Conservation (phyloP, 306 rosid species). For the Glycine tomentella region DNA sequence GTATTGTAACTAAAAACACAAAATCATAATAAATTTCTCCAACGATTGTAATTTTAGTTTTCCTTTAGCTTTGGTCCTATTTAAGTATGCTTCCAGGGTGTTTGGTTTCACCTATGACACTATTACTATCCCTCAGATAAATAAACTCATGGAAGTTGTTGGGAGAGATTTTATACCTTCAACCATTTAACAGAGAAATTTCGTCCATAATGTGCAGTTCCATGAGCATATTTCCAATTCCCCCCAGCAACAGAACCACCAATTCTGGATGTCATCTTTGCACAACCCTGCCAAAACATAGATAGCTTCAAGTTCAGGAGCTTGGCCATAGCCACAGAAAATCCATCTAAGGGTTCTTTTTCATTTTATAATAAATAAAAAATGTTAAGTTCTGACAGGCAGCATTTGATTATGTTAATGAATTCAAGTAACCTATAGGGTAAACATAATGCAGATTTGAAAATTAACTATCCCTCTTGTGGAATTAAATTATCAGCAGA, state of each 20-base stretch:
- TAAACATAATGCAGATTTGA: slow-evolving; percentile 31
- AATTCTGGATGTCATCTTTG: slow-evolving; percentile 98
- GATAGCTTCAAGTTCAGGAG: slow-evolving; percentile 37
- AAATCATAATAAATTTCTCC: background rate
- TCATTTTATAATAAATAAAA: slow-evolving; percentile 31
- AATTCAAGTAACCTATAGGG: slow-evolving; percentile 14
- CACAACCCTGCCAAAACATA: slow-evolving; percentile 82
- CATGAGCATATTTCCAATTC: slow-evolving; percentile 99
- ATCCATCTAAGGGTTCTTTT: slow-evolving; percentile 12
- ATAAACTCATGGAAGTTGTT: slow-evolving; percentile 26
- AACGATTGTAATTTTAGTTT: slow-evolving; percentile 25
- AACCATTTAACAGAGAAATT: slow-evolving; percentile 96
- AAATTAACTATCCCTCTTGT: slow-evolving; percentile 14
- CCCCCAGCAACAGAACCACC: slow-evolving; percentile 99
- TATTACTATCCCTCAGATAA: slow-evolving; percentile 29
- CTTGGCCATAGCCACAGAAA: slow-evolving; percentile 30
- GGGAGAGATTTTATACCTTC: slow-evolving; percentile 62
- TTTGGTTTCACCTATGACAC: background rate
- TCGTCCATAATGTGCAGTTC: slow-evolving; percentile 98
- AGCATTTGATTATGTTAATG: slow-evolving; percentile 11
- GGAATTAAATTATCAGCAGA: slow-evolving; percentile 33
- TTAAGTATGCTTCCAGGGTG: background rate
- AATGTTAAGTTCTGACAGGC: background rate
- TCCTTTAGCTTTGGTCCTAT: slow-evolving; percentile 29
- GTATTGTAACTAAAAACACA: background rate